Conservation (phyloP, 1,284 basidiomycete genomes). For the Cutaneotrichosporon dermatis region DNA sequence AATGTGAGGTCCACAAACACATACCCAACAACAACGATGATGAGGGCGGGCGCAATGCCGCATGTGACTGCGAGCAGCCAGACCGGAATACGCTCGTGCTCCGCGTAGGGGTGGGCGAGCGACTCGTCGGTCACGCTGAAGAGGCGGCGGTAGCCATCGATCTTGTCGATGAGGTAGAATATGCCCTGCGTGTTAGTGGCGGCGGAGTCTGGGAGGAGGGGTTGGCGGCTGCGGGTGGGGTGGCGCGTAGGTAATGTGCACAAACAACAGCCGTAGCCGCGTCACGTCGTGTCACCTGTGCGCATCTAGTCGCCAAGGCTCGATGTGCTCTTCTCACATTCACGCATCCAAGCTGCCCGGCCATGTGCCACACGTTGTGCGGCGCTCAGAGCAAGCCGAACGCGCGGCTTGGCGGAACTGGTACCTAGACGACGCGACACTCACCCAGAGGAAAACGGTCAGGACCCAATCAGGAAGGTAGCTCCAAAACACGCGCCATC, state of each 20-base stretch:
- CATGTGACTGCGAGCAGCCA: conserved; percentile 63
- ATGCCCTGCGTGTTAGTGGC: conserved; percentile 42
- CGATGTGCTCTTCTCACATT: too few species aligned
- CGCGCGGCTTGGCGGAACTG: too few species aligned
- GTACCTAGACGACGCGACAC: conserved; percentile 5
- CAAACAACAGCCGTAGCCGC: too few species aligned
- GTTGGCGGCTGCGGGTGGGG: too few species aligned
- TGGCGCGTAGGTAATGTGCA: too few species aligned
- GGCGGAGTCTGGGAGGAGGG: too few species aligned
- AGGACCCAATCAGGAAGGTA: conserved; percentile 48
- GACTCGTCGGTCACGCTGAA: conserved; percentile 78
- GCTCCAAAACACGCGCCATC: conserved; percentile 32
- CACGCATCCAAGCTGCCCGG: too few species aligned
- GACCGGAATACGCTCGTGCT: conserved; percentile 79
- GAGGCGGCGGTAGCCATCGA: conserved; percentile 74
- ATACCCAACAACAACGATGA: conserved; percentile 65
- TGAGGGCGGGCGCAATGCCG: conserved; percentile 61
- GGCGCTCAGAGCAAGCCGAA: too few species aligned
- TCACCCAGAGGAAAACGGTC: conserved; percentile 45
- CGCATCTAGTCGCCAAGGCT: too few species aligned
- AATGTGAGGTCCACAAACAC: conserved; percentile 6
- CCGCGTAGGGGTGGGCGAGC: conserved; percentile 63
- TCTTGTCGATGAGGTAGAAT: conserved; percentile 68
- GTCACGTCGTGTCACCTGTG: too few species aligned
- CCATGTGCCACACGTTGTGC: too few species aligned